phyloP scores from a whole-genome alignment of 352 stramenopile genomes.

The Phytopythium litorale region DNA sequence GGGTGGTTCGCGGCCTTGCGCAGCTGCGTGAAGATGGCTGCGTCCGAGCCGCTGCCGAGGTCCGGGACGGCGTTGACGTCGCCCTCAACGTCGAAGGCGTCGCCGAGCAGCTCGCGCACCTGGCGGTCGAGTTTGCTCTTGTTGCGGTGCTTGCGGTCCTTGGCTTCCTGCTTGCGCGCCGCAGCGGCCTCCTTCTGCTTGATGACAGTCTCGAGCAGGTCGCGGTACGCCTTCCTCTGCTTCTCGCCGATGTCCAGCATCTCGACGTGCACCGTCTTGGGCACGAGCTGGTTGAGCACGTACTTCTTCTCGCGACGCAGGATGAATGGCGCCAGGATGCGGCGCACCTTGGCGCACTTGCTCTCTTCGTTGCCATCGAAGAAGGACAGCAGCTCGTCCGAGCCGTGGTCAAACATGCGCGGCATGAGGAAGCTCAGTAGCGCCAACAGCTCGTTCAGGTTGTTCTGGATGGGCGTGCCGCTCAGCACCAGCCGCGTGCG shows the following conservation, averaged over 20 bases:
- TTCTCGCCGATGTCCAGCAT: slow-evolving; percentile 72
- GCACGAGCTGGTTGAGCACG: slow-evolving; percentile 90
- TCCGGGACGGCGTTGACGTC: not conserved
- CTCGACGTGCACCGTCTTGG: slow-evolving; percentile 84
- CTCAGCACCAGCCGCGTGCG: slow-evolving; percentile 77
- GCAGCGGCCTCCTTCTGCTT: slow-evolving; percentile 50
- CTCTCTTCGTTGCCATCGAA: slow-evolving; percentile 79
- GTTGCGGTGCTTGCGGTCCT: slow-evolving; percentile 53
- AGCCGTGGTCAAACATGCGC: slow-evolving; percentile 85
- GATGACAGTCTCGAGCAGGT: slow-evolving; percentile 60
- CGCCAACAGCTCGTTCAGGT: slow-evolving; percentile 83
- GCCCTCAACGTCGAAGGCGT: slow-evolving; percentile 6
- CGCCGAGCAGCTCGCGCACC: slow-evolving; percentile 41
- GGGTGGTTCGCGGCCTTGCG: slow-evolving; percentile 98
- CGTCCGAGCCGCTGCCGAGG: slow-evolving; percentile 22
- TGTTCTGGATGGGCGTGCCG: slow-evolving; percentile 91
- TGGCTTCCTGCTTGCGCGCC: slow-evolving; percentile 38
- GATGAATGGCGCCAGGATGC: slow-evolving; percentile 97
- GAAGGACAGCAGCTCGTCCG: slow-evolving; percentile 74
- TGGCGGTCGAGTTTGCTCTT: slow-evolving; percentile 44
- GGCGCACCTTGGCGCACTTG: slow-evolving; percentile 83
- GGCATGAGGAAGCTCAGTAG: slow-evolving; percentile 92
- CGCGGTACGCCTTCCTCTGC: slow-evolving; percentile 88
- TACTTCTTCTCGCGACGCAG: slow-evolving; percentile 95
- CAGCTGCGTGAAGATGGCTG: slow-evolving; percentile 93